Conservation (phyloP, 495 filamentous ascomycete species). For the Trichoderma gamsii region DNA sequence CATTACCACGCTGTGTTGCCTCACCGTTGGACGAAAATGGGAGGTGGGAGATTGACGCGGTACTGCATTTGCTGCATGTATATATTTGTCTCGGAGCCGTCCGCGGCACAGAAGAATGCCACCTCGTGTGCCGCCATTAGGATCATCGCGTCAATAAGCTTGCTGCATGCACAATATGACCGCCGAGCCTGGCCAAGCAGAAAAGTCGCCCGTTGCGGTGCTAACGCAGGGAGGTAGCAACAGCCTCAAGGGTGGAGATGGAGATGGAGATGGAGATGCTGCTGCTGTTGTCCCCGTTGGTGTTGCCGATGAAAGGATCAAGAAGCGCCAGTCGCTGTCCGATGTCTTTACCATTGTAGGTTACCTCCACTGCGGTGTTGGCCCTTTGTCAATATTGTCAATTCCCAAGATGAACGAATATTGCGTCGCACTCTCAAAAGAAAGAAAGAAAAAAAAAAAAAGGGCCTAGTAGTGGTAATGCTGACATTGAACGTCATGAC, state of each 20-base stretch:
- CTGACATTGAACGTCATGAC: neutral
- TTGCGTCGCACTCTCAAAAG: neutral
- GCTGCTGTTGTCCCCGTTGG: neutral
- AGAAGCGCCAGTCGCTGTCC: slow-evolving; percentile 7
- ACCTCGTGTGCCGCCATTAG: neutral
- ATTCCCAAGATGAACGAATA: neutral
- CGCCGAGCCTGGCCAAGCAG: neutral
- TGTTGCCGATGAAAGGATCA: neutral
- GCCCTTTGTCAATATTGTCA: too few species aligned
- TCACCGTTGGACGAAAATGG: too few species aligned
- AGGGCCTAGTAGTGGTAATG: neutral
- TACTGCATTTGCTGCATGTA: too few species aligned
- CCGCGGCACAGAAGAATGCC: too few species aligned
- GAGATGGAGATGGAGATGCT: neutral
- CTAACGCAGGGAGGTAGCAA: neutral
- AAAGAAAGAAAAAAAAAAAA: neutral
- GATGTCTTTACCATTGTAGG: slow-evolving; percentile 3
- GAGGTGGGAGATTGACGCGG: too few species aligned
- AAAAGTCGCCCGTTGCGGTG: slow-evolving; percentile 6
- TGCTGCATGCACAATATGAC: neutral
- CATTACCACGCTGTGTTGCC: too few species aligned
- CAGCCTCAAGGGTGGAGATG: slow-evolving; percentile 3
- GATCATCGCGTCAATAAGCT: neutral
- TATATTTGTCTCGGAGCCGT: too few species aligned
- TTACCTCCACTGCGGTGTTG: neutral